Evolutionary conservation across 495 filamentous ascomycete species (phyloP).

Genomic region (Aspergillus bertholletiae): DNA sequence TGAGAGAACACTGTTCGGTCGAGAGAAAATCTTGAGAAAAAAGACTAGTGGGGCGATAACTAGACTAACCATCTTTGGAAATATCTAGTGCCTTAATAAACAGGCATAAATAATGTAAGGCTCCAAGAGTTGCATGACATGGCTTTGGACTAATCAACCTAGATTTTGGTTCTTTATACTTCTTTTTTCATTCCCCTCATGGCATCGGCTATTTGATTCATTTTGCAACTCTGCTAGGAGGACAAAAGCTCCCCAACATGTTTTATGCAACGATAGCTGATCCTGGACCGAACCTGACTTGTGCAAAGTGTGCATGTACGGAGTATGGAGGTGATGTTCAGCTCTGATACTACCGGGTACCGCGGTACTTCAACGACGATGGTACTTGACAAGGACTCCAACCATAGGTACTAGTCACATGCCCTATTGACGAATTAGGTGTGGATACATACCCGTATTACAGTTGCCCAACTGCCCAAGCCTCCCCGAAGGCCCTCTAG

Average conservation of each 20-base stretch:
- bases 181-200: not conserved
- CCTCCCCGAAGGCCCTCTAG: not conserved
- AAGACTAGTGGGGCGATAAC: not conserved
- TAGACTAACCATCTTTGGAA: not conserved
- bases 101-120: not conserved
- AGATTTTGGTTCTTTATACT: no score
- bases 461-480: not conserved
- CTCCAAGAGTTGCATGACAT: no score
- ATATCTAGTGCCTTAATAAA: not conserved
- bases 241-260: no score
- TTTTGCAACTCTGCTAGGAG: no score
- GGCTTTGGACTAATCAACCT: no score
- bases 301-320: no score
- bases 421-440: not conserved
- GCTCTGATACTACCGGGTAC: no score
- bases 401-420: not conserved
- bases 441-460: not conserved
- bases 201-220: not conserved
- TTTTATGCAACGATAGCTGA: no score
- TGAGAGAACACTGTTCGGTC: not conserved
- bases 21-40: slow-evolving; percentile 14
- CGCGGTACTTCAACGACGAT: no score
- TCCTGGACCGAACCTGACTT: no score
- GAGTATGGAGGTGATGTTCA: no score
- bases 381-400: no score